Percentiles rank a stretch among this genome's conserved stretches.
Conservation (phyloP, 345 rosid genomes). For the Moringa oleifera region DNA sequence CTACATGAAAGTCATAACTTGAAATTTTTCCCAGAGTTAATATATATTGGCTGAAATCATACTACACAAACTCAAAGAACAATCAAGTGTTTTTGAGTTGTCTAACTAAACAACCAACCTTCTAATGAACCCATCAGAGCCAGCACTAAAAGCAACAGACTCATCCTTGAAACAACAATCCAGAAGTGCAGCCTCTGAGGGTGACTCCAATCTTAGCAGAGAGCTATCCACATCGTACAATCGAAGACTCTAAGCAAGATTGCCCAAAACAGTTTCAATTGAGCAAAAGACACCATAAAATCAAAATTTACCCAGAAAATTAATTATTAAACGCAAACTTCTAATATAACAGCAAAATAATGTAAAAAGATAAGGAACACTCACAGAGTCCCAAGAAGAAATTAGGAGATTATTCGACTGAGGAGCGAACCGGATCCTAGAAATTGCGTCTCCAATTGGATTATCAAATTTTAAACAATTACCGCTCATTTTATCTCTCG, state of each 20-base stretch:
- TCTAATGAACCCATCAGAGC: conserved; percentile 65
- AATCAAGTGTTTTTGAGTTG: not conserved
- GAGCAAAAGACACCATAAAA: not conserved
- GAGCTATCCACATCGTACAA: conserved; percentile 68
- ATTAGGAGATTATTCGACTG: conserved; percentile 67
- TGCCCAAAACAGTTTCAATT: not conserved
- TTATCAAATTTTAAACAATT: conserved; percentile 37
- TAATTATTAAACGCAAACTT: no score
- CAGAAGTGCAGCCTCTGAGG: conserved; percentile 57
- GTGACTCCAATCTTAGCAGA: conserved; percentile 41
- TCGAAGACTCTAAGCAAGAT: conserved; percentile 43
- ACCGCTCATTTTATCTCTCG: conserved; percentile 22
- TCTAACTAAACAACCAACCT: conserved; percentile 36
- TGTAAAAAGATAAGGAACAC: conserved; percentile 16
- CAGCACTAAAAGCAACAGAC: conserved; percentile 46
- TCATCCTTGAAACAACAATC: conserved; percentile 75
- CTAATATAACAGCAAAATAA: not conserved
- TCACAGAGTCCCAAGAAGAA: conserved; percentile 90
- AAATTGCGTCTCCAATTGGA: conserved; percentile 60
- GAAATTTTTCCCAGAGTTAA: conserved; percentile 7
- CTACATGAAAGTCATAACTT: conserved; percentile 66
- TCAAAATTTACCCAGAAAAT: no score
- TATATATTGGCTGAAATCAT: not conserved
- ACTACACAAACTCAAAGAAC: no score
- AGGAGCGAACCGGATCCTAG: conserved; percentile 71